Percentiles rank a stretch among this genome's conserved stretches.
phyloP scores from a whole-genome alignment of 805 yeast species.

The Wickerhamomyces strasburgensis region DNA sequence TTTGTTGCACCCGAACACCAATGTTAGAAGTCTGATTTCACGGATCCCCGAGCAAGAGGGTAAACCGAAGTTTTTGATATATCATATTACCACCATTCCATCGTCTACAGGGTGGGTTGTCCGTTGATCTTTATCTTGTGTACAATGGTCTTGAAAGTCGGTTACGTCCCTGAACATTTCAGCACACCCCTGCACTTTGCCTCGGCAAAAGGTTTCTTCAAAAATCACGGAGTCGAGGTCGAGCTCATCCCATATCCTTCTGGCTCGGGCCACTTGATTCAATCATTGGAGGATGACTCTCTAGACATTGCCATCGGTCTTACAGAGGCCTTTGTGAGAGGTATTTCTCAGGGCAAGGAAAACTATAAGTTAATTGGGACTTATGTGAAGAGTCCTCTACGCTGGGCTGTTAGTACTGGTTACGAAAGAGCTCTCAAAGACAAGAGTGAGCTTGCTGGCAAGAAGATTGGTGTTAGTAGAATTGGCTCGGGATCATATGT shows the following conservation, averaged over 20 bases:
- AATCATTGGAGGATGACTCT: constrained; percentile 55
- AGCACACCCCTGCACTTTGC: constrained; percentile 84
- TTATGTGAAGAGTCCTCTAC: constrained; percentile 79
- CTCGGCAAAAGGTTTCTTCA: constrained; percentile 49
- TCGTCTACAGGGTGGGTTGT: no score
- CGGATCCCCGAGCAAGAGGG: no score
- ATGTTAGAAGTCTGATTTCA: no score
- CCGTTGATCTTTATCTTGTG: background rate
- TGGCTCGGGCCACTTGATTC: constrained; percentile 85
- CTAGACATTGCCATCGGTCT: constrained; percentile 83
- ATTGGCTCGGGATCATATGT: constrained; percentile 91
- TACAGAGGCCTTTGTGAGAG: constrained; percentile 88
- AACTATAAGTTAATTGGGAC: constrained; percentile 69
- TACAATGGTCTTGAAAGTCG: constrained; percentile 47
- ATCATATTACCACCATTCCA: no score
- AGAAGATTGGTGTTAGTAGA: constrained; percentile 72
- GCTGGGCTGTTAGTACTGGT: constrained; percentile 91
- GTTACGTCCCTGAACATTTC: constrained; percentile 89
- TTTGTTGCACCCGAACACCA: constrained; percentile 11
- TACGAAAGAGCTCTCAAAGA: constrained; percentile 49
- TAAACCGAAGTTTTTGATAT: no score
- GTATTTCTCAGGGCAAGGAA: constrained; percentile 49
- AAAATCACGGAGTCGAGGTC: constrained; percentile 44
- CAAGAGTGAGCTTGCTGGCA: constrained; percentile 52
- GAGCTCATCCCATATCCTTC: constrained; percentile 69